Percentiles rank a stretch among this genome's conserved stretches.
Evolutionary conservation across 2,329 filamentous ascomycete genomes (phyloP).

Genomic region (Exophiala sp.): DNA sequence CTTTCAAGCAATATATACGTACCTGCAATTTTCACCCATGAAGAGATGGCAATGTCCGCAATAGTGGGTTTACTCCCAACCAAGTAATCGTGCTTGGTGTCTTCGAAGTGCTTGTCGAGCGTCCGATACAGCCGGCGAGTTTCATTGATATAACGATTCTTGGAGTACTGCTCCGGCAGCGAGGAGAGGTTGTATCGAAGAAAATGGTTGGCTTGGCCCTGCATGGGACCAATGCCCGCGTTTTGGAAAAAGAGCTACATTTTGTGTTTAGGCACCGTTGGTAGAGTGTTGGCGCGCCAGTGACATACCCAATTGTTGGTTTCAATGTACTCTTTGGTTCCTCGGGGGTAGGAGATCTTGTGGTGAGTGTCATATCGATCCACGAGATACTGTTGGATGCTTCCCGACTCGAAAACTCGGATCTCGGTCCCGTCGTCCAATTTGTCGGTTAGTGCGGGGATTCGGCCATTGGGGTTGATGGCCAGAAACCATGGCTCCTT

Average conservation of each 20-base stretch:
- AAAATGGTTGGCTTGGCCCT: conserved; percentile 82
- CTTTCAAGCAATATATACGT: neutral
- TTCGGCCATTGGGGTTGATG: conserved; percentile 89
- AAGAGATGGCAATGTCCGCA: conserved; percentile 60
- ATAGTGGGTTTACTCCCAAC: conserved; percentile 45
- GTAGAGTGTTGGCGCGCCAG: too few species aligned
- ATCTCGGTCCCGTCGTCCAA: conserved; percentile 64
- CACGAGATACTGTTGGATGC: conserved; percentile 81
- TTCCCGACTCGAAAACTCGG: conserved; percentile 74
- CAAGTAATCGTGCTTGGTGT: conserved; percentile 48
- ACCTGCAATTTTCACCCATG: conserved; percentile 6
- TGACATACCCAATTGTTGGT: conserved; percentile 70
- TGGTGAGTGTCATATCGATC: conserved; percentile 76
- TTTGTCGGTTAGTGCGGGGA: conserved; percentile 78
- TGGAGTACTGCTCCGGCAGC: conserved; percentile 69
- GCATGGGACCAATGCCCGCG: conserved; percentile 76
- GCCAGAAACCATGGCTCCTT: conserved; percentile 86
- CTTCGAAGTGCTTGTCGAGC: conserved; percentile 65
- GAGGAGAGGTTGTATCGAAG: conserved; percentile 60
- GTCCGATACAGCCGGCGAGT: conserved; percentile 74
- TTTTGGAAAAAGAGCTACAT: conserved; percentile 44
- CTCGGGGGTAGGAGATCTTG: conserved; percentile 74
- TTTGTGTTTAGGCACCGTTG: conserved; percentile 31
- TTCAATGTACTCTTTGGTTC: conserved; percentile 71
- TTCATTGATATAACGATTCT: conserved; percentile 78